phyloP scores from a whole-genome alignment of 2,329 filamentous ascomycete genomes.

The Salinomyces thailandicus region DNA sequence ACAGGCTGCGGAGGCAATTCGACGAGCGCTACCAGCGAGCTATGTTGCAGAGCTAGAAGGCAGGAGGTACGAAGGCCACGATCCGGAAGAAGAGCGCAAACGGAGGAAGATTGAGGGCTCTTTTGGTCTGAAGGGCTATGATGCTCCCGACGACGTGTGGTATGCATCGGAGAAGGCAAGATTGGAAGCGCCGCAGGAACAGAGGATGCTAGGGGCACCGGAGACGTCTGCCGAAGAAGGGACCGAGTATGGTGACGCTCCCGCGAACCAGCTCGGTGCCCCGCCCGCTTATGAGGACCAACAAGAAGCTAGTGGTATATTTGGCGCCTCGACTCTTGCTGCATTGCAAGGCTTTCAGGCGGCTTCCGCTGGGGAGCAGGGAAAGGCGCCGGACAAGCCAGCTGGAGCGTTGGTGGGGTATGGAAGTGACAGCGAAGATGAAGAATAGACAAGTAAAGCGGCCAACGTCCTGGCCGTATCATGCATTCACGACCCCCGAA shows the following conservation, averaged over 20 bases:
- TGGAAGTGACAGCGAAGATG: conserved; percentile 76
- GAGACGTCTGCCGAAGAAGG: background rate
- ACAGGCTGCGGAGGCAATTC: conserved; percentile 88
- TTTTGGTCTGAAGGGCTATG: conserved; percentile 83
- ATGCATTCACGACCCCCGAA: no score
- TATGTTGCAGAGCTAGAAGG: conserved; percentile 94
- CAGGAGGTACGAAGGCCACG: conserved; percentile 40
- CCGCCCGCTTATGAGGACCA: conserved; percentile 4
- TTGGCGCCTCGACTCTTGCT: conserved; percentile 72
- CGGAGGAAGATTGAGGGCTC: conserved; percentile 78
- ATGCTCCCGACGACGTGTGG: conserved; percentile 89
- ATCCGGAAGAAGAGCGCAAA: conserved; percentile 69
- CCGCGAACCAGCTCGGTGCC: conserved; percentile 35
- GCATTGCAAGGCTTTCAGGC: conserved; percentile 54
- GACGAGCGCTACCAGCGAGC: conserved; percentile 74
- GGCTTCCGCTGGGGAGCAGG: conserved; percentile 32
- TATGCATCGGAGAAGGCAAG: conserved; percentile 68
- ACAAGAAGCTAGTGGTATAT: conserved; percentile 49
- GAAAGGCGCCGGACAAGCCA: conserved; percentile 42
- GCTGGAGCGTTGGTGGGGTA: conserved; percentile 75
- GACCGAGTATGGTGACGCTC: conserved; percentile 32
- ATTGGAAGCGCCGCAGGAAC: conserved; percentile 53
- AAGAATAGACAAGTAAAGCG: conserved; percentile 22
- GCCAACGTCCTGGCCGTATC: no score
- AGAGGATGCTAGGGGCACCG: conserved; percentile 46